Conservation (phyloP, 331 rosid species). For the Quercus tomentella region DNA sequence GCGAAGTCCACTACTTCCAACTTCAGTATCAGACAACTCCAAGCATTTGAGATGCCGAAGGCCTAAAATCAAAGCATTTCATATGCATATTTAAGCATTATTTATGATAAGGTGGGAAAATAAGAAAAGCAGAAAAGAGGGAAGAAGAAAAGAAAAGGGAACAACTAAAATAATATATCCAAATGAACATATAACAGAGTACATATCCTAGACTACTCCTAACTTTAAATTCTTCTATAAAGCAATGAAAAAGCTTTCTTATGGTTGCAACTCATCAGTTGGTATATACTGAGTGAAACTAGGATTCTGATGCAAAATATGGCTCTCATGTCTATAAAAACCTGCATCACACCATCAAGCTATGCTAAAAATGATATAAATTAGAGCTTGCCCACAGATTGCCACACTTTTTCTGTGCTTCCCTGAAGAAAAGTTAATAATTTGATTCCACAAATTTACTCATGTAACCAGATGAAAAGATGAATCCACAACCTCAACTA, state of each 20-base stretch:
- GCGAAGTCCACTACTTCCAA: slow-evolving; percentile 75
- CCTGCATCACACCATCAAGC: background rate
- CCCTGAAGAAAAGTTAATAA: background rate
- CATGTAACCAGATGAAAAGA: background rate
- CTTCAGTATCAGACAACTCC: slow-evolving; percentile 90
- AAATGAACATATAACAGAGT: background rate
- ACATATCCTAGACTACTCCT: background rate
- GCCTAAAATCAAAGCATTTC: slow-evolving; percentile 44
- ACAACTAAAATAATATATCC: background rate
- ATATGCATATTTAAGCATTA: slow-evolving; percentile 17
- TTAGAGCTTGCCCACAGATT: background rate
- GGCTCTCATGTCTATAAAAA: background rate
- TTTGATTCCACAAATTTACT: background rate
- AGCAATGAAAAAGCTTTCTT: background rate
- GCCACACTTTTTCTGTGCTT: background rate
- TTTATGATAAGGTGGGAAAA: background rate
- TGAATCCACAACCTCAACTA: background rate
- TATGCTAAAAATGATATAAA: background rate
- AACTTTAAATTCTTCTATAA: background rate
- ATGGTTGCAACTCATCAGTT: background rate
- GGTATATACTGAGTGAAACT: background rate
- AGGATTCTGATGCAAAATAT: background rate
- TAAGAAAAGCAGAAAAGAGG: background rate
- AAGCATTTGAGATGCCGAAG: slow-evolving; percentile 65
- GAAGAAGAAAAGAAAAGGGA: too few relatives aligned